Percentiles rank a stretch among this genome's conserved stretches.
phyloP scores from a whole-genome alignment of 345 rosid genomes.

The Lumnitzera racemosa region DNA sequence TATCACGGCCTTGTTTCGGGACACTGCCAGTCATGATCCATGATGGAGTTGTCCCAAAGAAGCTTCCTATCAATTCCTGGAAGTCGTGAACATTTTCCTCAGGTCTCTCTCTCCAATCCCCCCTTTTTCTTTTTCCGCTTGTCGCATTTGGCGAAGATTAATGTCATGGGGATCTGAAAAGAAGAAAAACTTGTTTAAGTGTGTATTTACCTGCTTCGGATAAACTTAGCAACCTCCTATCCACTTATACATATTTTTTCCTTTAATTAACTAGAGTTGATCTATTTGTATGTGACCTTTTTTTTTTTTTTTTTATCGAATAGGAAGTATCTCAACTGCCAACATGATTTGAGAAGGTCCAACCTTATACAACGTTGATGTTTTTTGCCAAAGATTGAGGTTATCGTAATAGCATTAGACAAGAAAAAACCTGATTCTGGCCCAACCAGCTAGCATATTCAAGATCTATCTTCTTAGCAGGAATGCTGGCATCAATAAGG shows the following conservation, averaged over 20 bases:
- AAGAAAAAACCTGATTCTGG: slow-evolving; percentile 65
- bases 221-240: background rate
- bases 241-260: too few relatives aligned
- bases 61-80: slow-evolving; percentile 69
- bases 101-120: slow-evolving; percentile 76
- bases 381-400: too few relatives aligned
- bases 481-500: slow-evolving; percentile 91
- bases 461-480: slow-evolving; percentile 79
- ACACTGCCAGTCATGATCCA: slow-evolving; percentile 99
- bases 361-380: too few relatives aligned
- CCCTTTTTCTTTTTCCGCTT: slow-evolving; percentile 83
- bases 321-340: too few relatives aligned
- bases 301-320: too few relatives aligned
- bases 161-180: slow-evolving; percentile 82
- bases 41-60: slow-evolving; percentile 76
- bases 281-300: too few relatives aligned
- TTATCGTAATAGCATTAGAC: background rate
- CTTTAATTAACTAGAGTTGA: too few relatives aligned
- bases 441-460: slow-evolving; percentile 98
- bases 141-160: slow-evolving; percentile 91
- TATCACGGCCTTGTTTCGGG: slow-evolving; percentile 94
- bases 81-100: slow-evolving; percentile 73
- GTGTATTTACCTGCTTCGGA: background rate
- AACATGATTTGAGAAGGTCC: too few relatives aligned
- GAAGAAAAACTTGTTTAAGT: background rate